Conservation (phyloP, 2,329 filamentous ascomycete species). For the Scytalidium lignicola region DNA sequence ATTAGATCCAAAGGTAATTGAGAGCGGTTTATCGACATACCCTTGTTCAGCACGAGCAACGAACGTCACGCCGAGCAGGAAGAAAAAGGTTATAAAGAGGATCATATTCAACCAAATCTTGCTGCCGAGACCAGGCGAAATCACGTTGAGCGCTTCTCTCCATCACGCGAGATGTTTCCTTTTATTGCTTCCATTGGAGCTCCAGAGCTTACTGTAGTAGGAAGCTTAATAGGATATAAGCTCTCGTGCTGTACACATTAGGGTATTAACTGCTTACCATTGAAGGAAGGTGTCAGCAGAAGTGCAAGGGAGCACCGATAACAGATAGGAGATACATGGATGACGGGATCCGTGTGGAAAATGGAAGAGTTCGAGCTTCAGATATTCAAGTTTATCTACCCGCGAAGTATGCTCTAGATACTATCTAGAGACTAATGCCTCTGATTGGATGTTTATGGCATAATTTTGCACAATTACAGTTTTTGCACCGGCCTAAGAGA, state of each 20-base stretch:
- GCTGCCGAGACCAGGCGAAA: neutral
- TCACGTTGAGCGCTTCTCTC: neutral
- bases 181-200: neutral
- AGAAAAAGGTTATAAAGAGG: neutral
- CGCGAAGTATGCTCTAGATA: too few relatives aligned
- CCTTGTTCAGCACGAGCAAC: neutral
- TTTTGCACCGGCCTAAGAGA: too few relatives aligned
- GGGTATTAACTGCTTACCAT: neutral
- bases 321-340: neutral
- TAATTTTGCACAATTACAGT: too few relatives aligned
- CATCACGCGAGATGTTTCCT: neutral
- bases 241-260: neutral
- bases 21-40: neutral
- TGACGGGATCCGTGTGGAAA: too few relatives aligned
- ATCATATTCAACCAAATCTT: neutral
- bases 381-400: neutral
- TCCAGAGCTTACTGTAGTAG: neutral
- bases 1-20: slow-evolving; percentile 5
- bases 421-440: neutral
- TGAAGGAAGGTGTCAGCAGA: neutral
- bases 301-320: neutral
- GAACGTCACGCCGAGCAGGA: neutral
- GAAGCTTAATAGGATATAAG: neutral
- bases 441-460: too few relatives aligned
- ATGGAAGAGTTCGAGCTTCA: too few relatives aligned